These are phyloP conservation scores for Prunus salicina DNA, from an alignment of 306 rosid genomes.

Conservation along the genomic window DNA sequence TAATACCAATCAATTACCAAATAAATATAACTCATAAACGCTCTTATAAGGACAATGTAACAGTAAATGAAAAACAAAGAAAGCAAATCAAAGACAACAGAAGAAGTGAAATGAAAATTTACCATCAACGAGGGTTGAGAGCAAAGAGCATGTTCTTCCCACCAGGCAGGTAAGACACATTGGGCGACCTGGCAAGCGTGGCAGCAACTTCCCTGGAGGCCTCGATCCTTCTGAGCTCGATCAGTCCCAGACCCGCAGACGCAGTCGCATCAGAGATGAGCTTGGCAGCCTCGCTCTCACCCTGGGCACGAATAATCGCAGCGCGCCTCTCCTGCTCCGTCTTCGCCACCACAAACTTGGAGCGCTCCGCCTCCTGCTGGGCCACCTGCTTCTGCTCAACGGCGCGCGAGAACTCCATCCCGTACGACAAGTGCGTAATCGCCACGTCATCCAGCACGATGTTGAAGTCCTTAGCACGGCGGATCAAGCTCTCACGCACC, in stretches of 20 bases:
- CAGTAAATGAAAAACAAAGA: background rate
- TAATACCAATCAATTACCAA: background rate
- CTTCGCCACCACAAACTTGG: conserved; percentile 88
- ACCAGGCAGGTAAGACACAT: conserved; percentile 71
- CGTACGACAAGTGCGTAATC: conserved; percentile 77
- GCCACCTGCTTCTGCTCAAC: conserved; percentile 97
- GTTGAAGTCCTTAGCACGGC: conserved; percentile 81
- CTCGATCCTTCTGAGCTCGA: conserved; percentile 85
- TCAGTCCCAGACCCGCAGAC: conserved; percentile 61
- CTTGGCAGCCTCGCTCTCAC: conserved; percentile 90
- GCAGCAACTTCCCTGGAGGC: conserved; percentile 80
- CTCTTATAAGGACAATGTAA: background rate
- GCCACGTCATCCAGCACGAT: conserved; percentile 85
- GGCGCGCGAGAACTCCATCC: conserved; percentile 72
- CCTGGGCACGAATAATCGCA: conserved; percentile 83
- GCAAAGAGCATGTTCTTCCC: conserved; percentile 61
- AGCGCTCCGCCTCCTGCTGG: conserved; percentile 95
- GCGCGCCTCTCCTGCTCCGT: conserved; percentile 95
- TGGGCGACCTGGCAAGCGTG: conserved; percentile 79
- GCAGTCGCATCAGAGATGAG: conserved; percentile 83
- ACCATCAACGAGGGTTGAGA: conserved; percentile 74
- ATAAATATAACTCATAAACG: background rate
- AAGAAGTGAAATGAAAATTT: background rate
- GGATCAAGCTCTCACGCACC: conserved; percentile 69
- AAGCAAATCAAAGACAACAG: background rate